These are phyloP conservation scores for Pleodorina starrii DNA, from an alignment of 139 green algal genomes.

Conservation along the genomic window DNA sequence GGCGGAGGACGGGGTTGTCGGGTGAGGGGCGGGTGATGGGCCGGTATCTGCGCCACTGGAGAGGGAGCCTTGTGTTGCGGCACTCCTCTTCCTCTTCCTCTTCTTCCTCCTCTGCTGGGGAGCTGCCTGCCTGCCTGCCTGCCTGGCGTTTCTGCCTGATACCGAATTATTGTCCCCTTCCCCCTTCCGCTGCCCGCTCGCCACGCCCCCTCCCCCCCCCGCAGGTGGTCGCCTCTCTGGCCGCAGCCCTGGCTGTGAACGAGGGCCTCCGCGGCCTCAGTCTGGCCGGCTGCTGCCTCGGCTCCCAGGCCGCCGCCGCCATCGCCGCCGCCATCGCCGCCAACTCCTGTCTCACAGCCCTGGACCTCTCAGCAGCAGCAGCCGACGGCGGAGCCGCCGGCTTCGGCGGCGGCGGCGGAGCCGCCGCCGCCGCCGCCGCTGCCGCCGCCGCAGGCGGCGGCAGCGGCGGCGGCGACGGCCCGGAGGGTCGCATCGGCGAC, in stretches of 20 bases:
- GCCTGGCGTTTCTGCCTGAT: not conserved
- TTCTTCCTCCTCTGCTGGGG: too few relatives aligned
- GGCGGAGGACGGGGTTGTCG: too few relatives aligned
- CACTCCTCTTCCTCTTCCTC: not conserved
- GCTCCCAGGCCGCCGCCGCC: not conserved
- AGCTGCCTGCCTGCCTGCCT: not conserved
- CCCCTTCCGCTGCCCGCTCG: too few relatives aligned
- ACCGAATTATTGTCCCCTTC: not conserved
- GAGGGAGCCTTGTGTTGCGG: too few relatives aligned
- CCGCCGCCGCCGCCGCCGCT: not conserved
- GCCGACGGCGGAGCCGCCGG: not conserved
- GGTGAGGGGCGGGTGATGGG: too few relatives aligned
- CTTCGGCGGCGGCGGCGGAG: not conserved
- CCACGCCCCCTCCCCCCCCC: not conserved
- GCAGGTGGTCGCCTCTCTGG: not conserved
- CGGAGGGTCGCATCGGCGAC: slow-evolving; percentile 11
- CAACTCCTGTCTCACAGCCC: slow-evolving; percentile 32
- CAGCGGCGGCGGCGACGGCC: not conserved
- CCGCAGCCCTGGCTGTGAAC: slow-evolving; percentile 32
- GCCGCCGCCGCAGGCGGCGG: not conserved
- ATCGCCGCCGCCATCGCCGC: slow-evolving; percentile 7
- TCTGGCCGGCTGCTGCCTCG: slow-evolving; percentile 31
- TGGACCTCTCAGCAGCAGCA: not conserved
- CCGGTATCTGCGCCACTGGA: too few relatives aligned
- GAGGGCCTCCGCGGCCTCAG: slow-evolving; percentile 29